These are phyloP conservation scores for Boehmeria nivea DNA, from an alignment of 306 rosid genomes.

Conservation along the genomic window DNA sequence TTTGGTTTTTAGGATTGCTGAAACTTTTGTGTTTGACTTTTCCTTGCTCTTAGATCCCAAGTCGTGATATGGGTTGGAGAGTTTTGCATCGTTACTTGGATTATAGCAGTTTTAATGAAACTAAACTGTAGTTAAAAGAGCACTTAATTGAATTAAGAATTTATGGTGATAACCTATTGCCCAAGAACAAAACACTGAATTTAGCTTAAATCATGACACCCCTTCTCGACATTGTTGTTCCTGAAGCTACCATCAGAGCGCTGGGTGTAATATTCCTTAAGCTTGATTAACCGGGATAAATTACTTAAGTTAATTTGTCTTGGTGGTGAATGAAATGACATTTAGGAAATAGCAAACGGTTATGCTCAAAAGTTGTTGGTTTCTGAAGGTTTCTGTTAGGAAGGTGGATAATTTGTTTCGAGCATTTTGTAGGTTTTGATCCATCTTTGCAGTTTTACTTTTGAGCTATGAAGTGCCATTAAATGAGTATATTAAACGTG, in stretches of 20 bases:
- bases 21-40: conserved; percentile 27
- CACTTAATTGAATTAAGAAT: no score
- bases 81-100: background rate
- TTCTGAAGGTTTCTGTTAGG: no score
- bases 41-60: conserved; percentile 17
- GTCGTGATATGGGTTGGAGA: background rate
- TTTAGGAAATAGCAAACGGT: no score
- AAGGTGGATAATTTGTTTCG: no score
- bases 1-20: background rate
- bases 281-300: background rate
- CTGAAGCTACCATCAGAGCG: background rate
- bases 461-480: conserved; percentile 2
- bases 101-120: background rate
- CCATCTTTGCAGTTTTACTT: background rate
- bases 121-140: background rate
- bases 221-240: no score
- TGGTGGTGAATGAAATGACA: no score
- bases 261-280: background rate
- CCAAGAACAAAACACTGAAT: background rate
- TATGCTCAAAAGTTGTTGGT: no score
- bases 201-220: background rate
- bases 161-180: no score
- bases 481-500: conserved; percentile 4
- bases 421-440: background rate
- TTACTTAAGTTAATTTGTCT: background rate